Evolutionary conservation across 192 early-diverging fungal genomes (phyloP), one percentile per base, ranked within the genome.

Genomic region (Geranomyces michiganensis): DNA sequence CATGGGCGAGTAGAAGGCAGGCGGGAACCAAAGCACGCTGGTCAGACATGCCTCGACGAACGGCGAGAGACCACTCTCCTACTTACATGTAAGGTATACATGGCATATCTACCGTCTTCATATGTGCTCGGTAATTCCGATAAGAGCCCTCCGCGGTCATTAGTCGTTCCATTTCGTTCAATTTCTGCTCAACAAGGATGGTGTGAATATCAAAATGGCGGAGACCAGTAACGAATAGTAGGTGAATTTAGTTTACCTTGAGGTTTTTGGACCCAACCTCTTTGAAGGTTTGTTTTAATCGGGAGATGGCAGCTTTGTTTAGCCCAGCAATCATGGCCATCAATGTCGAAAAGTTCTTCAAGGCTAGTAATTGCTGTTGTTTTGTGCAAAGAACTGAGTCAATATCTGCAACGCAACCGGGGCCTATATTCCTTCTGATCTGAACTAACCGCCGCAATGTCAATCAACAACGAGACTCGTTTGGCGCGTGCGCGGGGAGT

Each of bases 291-390:
- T 46, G 56, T 43, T 70, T 75, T 24, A 80, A 67, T 36, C 79
- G 64, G 17, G 48, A 66, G 26, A 80, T 73, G 43, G 67, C 68
- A 26, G 79, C 75, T 44, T 75, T 80, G 66, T 80, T 80, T 14
- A 80, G 56, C 7, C 79, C 79, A 15, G 79, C 79, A 71, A 80
- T 80, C 21, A 80, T 48, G 44, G 79, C 71, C 79, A 80, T 80
- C 6, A 78, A 53, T 13, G 79, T 77, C 2, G 79, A 80, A 53
- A 74, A 80, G 62, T 80, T 80, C 45, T 80, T 80, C 22, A 77
- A 61, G 14, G 62, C 41, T 32, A 73, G 53, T n/a, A 80, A 73
- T 13, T 70, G 68, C 74, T 79, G 32, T 21, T 46, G n/a, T n/a
- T n/a, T n/a, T n/a, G n/a, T n/a, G n/a, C n/a, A n/a, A n/a, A n/a